Conservation (phyloP, 2,329 filamentous ascomycete species). For the Pseudogymnoascus pannorum region DNA sequence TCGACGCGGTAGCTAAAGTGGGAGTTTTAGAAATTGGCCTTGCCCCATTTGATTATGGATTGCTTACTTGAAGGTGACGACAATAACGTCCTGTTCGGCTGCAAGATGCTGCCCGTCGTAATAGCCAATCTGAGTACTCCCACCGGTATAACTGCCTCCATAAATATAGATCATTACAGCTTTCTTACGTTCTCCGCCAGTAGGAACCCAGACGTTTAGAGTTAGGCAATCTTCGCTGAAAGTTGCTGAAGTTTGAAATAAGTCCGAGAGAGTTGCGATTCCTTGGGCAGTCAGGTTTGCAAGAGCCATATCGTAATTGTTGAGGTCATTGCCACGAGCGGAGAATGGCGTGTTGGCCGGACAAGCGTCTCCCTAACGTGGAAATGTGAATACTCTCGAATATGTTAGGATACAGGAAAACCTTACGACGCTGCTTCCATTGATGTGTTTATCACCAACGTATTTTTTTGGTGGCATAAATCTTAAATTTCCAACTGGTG, state of each 20-base stretch:
- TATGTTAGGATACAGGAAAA: constrained; percentile 20
- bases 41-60: background rate
- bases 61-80: constrained; percentile 25
- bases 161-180: constrained; percentile 40
- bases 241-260: constrained; percentile 5
- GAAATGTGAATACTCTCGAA: background rate
- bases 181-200: constrained; percentile 28
- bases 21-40: background rate
- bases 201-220: constrained; percentile 30
- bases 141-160: constrained; percentile 35
- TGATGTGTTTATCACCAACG: constrained; percentile 15
- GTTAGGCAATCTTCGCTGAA: constrained; percentile 31
- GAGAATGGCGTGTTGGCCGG: constrained; percentile 6
- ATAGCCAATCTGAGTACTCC: constrained; percentile 32
- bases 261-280: constrained; percentile 10
- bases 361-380: constrained; percentile 8
- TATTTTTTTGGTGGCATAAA: constrained; percentile 30
- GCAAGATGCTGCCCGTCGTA: constrained; percentile 40
- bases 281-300: constrained; percentile 22
- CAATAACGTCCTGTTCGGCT: constrained; percentile 21
- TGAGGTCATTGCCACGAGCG: constrained; percentile 5
- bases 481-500: constrained; percentile 33
- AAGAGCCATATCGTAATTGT: constrained; percentile 10
- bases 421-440: constrained; percentile 22
- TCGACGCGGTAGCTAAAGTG: constrained; percentile 24